Evolutionary conservation across 2,329 filamentous ascomycete genomes (phyloP), one percentile per base, ranked within the genome.

Genomic region (Zymoseptoria ardabiliae): DNA sequence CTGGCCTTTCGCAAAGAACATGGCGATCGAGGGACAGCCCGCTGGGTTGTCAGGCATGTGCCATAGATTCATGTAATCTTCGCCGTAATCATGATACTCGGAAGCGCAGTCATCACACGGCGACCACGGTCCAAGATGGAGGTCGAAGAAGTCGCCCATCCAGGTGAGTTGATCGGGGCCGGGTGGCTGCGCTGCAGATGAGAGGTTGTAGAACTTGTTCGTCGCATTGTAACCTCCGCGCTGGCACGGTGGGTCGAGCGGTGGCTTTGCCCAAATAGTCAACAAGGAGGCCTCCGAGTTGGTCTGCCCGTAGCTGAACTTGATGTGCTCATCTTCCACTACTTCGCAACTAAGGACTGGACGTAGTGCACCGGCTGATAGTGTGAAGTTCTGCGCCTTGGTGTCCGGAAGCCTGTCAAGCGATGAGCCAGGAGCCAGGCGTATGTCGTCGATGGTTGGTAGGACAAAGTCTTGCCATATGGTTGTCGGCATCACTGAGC

Each of bases 1-100:
- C 9, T 19, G 22, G 10, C 23, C 45, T 48, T 22, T 50, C 20
- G 41, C 48, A 5, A 50, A 56, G 30, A 56, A 20, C 35, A 51
- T 45, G 22, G 35, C 54, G 22, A 56, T 56, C 11, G 54, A 50
- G 9, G 54, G 54, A 51, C 54, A 56, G 19, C 54, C 54, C 13
- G 54, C 54, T 17, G 54, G 54, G 7, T 56, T 56, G 22, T 56
- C 54, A 10, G 19, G 21, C 23, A 23, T 41, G 17, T 13, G 41
- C 22, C 21, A 45, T 20, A 56, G 20, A 25, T 56, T 50, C 21
- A 56, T 23, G 22, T 56, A 41, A 6, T 13, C 20, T 49, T 56
- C 48, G 20, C 41, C 54, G 22, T 50, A 56, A n/a, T 50, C 54
- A n/a, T n/a, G 20, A n/a, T 55, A 53, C 22, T 53, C 20, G 23